These are phyloP conservation scores for Fusarium veterinarium DNA, from an alignment of 2,329 filamentous ascomycete genomes.

Conservation along the genomic window DNA sequence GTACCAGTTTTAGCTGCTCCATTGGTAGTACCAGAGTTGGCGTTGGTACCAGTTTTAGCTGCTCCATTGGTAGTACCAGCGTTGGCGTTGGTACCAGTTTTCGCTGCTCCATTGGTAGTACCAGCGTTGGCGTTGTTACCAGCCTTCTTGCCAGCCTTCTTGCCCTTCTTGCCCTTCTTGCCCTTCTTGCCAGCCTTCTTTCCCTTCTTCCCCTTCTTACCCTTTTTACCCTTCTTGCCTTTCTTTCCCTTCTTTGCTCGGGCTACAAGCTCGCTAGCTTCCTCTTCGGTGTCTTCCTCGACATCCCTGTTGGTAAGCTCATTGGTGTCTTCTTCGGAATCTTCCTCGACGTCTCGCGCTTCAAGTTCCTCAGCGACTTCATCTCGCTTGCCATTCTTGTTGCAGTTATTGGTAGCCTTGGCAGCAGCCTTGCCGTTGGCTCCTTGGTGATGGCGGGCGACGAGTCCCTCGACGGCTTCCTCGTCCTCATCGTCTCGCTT, in stretches of 20 bases:
- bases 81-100: neutral
- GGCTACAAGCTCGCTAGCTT: neutral
- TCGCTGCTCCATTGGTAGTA: neutral
- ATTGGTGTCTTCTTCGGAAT: neutral
- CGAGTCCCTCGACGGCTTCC: neutral
- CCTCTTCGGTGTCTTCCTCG: neutral
- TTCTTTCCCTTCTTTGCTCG: neutral
- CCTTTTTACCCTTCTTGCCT: neutral
- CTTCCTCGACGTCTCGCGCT: neutral
- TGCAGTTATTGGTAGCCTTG: neutral
- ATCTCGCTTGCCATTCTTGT: neutral
- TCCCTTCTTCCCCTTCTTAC: rapidly evolving
- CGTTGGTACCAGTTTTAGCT: neutral
- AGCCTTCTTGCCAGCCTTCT: neutral
- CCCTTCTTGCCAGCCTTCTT: neutral
- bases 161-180: neutral
- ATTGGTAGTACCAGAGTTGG: neutral
- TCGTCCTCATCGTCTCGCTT: neutral
- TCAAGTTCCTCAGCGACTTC: neutral
- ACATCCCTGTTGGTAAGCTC: neutral
- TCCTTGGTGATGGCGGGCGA: neutral
- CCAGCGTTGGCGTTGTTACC: neutral
- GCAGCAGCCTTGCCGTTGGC: neutral
- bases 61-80: too few relatives aligned
- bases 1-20: neutral